These are phyloP conservation scores for Naganishia liquefaciens DNA, from an alignment of 1,284 basidiomycete genomes.

Conservation along the genomic window DNA sequence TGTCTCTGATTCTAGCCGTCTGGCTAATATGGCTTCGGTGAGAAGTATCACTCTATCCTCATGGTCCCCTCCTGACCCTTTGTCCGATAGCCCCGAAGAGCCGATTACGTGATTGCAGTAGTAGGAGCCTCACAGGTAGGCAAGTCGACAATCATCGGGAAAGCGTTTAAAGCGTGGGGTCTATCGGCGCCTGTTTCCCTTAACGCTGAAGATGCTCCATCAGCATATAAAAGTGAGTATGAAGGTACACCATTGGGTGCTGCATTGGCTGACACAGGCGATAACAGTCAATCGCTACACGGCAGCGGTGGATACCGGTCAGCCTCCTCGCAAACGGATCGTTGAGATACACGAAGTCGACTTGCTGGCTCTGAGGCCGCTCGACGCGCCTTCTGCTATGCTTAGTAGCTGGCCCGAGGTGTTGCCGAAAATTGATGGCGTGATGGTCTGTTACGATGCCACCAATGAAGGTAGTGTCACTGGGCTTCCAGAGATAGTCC, in stretches of 20 bases:
- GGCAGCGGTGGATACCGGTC: slow-evolving; percentile 44
- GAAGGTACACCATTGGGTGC: neutral
- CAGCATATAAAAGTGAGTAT: slow-evolving; percentile 1
- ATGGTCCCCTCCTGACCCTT: neutral
- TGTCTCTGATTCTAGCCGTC: too few species aligned
- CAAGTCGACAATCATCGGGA: slow-evolving; percentile 48
- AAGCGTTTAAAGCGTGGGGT: slow-evolving; percentile 48
- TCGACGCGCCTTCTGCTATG: slow-evolving; percentile 1
- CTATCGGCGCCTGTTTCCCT: slow-evolving; percentile 39
- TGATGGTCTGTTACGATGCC: slow-evolving; percentile 52
- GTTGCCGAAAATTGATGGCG: slow-evolving; percentile 44
- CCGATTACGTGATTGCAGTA: slow-evolving; percentile 48
- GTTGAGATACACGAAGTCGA: slow-evolving; percentile 51
- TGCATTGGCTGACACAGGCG: neutral
- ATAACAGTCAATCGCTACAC: slow-evolving; percentile 42
- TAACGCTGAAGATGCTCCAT: slow-evolving; percentile 32
- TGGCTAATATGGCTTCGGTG: too few species aligned
- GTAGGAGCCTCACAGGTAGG: slow-evolving; percentile 48
- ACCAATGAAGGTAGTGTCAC: slow-evolving; percentile 40
- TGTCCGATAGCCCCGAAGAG: slow-evolving; percentile 4
- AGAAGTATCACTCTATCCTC: too few species aligned
- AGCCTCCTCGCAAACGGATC: slow-evolving; percentile 41
- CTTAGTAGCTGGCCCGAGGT: slow-evolving; percentile 39
- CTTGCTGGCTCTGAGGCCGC: slow-evolving; percentile 37
- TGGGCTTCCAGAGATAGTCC: slow-evolving; percentile 42